Conservation (phyloP, 768 basidiomycete species). For the Phylloporus scabripes region DNA sequence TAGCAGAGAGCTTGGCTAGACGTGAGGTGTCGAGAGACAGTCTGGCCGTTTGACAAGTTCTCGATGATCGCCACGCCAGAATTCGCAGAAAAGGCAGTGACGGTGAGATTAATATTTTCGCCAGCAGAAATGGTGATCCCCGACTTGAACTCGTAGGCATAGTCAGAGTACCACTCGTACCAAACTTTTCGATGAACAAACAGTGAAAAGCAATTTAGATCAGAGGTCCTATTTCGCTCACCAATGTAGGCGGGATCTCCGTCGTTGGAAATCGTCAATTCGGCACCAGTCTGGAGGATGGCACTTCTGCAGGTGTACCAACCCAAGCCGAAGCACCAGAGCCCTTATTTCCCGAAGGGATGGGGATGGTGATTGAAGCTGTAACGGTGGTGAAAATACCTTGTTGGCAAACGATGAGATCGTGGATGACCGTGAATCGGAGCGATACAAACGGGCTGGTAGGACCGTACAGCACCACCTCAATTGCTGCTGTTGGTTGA, state of each 20-base stretch:
- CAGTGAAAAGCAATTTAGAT: neutral
- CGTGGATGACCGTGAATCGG: neutral
- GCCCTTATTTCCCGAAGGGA: conserved; percentile 5
- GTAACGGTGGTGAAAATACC: conserved; percentile 18
- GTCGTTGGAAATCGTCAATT: conserved; percentile 1
- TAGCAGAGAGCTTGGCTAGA: conserved; percentile 16
- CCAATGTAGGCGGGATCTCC: conserved; percentile 8
- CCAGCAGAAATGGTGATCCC: conserved; percentile 11
- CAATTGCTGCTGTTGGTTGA: conserved; percentile 7
- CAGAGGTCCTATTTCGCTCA: neutral
- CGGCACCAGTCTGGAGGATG: conserved; percentile 21
- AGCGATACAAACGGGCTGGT: conserved; percentile 7
- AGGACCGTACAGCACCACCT: conserved; percentile 14
- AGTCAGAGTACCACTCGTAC: conserved; percentile 21
- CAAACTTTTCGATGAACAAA: conserved; percentile 12
- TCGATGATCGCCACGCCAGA: conserved; percentile 17
- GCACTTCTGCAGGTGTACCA: conserved; percentile 10
- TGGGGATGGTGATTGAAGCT: conserved; percentile 19
- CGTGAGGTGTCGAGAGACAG: neutral
- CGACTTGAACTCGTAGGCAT: neutral
- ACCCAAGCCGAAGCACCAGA: conserved; percentile 19
- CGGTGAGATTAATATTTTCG: conserved; percentile 13
- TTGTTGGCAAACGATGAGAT: conserved; percentile 8
- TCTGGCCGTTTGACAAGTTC: conserved; percentile 16
- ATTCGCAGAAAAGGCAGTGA: conserved; percentile 15